Percentiles rank a stretch among this genome's conserved stretches.
These are phyloP conservation scores for Exidia glandulosa DNA, from an alignment of 768 basidiomycete genomes.

Conservation along the genomic window DNA sequence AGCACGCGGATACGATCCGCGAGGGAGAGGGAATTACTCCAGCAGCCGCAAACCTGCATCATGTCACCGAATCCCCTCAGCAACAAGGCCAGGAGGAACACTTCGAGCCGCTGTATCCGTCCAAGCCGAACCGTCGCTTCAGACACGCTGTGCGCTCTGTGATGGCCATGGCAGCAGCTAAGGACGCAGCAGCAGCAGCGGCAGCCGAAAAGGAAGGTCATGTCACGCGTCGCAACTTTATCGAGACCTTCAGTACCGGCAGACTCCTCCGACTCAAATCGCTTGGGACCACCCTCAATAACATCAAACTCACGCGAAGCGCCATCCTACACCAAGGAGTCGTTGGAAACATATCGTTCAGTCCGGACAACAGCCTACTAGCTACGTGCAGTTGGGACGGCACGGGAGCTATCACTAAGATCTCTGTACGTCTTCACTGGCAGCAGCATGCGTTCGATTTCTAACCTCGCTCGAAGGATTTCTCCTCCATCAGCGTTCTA, in stretches of 20 bases:
- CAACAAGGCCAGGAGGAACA: too few species aligned
- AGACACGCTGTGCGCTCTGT: slow-evolving; percentile 34
- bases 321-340: slow-evolving; percentile 54
- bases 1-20: too few species aligned
- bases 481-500: slow-evolving; percentile 49
- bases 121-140: slow-evolving; percentile 27
- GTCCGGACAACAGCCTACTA: slow-evolving; percentile 60
- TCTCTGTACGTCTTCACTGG: slow-evolving; percentile 35
- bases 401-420: slow-evolving; percentile 55
- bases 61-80: too few species aligned
- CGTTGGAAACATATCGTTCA: slow-evolving; percentile 65
- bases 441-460: neutral
- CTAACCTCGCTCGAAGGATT: slow-evolving; percentile 28
- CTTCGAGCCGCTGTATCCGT: too few species aligned
- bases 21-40: too few species aligned
- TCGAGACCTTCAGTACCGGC: slow-evolving; percentile 20
- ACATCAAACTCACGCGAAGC: slow-evolving; percentile 45
- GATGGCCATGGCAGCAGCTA: slow-evolving; percentile 30
- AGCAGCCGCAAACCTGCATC: too few species aligned
- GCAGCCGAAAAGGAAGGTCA: too few species aligned
- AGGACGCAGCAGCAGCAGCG: neutral
- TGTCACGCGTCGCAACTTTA: slow-evolving; percentile 7
- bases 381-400: slow-evolving; percentile 72
- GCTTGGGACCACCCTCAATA: slow-evolving; percentile 44
- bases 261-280: slow-evolving; percentile 44